Evolutionary conservation across 169 alveolate genomes (phyloP).

Genomic region (Eimeria maxima): DNA sequence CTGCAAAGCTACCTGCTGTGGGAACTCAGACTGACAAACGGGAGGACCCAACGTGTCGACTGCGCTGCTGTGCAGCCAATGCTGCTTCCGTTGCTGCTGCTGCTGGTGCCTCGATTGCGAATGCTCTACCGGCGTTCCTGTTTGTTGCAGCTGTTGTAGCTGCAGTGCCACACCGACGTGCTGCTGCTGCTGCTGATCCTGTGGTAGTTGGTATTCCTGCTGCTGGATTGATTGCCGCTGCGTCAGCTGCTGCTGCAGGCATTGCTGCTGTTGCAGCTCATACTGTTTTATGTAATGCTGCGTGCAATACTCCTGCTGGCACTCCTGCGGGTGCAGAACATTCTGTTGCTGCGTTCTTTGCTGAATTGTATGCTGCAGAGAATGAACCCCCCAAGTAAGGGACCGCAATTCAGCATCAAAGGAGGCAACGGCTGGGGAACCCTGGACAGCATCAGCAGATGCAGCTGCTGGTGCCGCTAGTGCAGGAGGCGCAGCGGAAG

Average conservation of each 20-base stretch:
- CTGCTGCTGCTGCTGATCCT: not conserved
- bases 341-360: constrained; percentile 10
- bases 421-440: constrained; percentile 51
- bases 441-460: not conserved
- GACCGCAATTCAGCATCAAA: constrained; percentile 41
- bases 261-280: constrained; percentile 18
- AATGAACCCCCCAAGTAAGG: not conserved
- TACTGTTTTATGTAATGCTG: constrained; percentile 38
- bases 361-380: constrained; percentile 35
- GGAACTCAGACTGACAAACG: not conserved
- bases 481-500: not conserved
- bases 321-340: not conserved
- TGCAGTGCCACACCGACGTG: not conserved
- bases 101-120: constrained; percentile 9
- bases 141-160: constrained; percentile 6
- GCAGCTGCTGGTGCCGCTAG: not conserved
- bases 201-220: not conserved
- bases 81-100: constrained; percentile 48
- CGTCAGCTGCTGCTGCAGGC: not conserved
- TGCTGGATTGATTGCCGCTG: not conserved
- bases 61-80: constrained; percentile 22
- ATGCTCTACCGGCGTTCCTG: not conserved
- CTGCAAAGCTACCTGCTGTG: constrained; percentile 1
- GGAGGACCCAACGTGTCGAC: not conserved
- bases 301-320: not conserved